Conservation (phyloP, 202 grass and related monocot species). For the Schoenoplectus triqueter region DNA sequence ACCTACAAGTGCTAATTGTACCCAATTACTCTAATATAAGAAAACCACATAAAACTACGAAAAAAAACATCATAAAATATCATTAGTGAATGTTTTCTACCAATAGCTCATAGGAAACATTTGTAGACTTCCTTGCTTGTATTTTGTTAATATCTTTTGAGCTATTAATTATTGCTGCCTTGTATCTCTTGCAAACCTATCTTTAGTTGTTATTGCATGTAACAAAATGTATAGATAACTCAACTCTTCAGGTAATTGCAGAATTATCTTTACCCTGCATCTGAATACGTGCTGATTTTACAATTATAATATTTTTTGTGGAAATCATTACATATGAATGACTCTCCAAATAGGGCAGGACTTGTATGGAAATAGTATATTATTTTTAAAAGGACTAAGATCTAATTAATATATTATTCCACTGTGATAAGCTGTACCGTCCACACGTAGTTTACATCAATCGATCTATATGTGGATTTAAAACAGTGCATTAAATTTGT, state of each 20-base stretch:
- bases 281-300: not conserved
- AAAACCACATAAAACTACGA: no score
- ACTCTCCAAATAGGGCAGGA: not conserved
- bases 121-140: not conserved
- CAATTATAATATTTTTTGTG: not conserved
- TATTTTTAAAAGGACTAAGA: no score
- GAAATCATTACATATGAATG: not conserved
- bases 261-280: not conserved
- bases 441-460: not conserved
- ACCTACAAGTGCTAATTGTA: not conserved
- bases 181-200: not conserved
- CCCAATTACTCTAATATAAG: not conserved
- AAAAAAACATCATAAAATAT: not conserved
- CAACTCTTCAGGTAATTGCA: no score
- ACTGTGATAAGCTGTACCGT: no score
- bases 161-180: not conserved
- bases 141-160: conserved; percentile 4
- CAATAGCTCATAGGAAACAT: not conserved
- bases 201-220: not conserved
- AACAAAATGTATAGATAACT: not conserved
- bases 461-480: no score
- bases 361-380: not conserved
- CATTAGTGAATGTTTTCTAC: not conserved
- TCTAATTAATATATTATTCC: no score
- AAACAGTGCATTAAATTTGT: not conserved